phyloP scores from a whole-genome alignment of 2,329 filamentous ascomycete genomes.

The Helicocarpus griseus region DNA sequence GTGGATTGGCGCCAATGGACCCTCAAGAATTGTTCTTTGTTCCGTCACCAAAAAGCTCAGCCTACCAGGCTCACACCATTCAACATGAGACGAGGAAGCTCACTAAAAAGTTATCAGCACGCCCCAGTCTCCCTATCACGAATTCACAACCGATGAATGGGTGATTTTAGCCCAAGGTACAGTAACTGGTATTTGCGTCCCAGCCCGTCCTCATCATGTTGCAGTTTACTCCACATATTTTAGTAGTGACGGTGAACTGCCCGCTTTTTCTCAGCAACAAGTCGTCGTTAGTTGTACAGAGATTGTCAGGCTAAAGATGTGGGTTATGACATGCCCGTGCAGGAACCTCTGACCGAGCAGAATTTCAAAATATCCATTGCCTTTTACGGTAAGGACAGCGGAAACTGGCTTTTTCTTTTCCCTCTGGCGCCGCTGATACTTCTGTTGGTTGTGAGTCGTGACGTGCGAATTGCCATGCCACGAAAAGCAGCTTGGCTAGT shows the following conservation, averaged over 20 bases:
- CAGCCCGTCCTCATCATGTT: neutral
- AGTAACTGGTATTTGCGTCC: neutral
- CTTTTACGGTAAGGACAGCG: neutral
- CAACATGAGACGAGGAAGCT: neutral
- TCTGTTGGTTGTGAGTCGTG: neutral
- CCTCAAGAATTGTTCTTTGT: constrained; percentile 1
- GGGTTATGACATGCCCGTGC: neutral
- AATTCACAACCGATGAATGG: too few relatives aligned
- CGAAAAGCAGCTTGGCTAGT: neutral
- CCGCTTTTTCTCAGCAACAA: too few relatives aligned
- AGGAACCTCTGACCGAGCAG: neutral
- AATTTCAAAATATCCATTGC: neutral
- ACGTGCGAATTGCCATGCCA: neutral
- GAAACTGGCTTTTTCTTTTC: neutral
- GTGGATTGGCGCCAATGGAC: neutral
- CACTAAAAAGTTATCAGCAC: neutral
- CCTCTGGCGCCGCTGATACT: neutral
- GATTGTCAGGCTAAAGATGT: too few relatives aligned
- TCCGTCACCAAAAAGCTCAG: neutral
- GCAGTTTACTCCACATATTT: too few relatives aligned
- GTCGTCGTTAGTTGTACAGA: too few relatives aligned
- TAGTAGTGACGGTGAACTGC: too few relatives aligned
- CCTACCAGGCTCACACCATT: neutral
- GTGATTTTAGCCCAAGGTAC: neutral
- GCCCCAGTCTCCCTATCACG: too few relatives aligned